Evolutionary conservation across 78 protist species (phyloP), one percentile per base, ranked within the genome.

Genomic region (Dictyostelium capitatum): DNA sequence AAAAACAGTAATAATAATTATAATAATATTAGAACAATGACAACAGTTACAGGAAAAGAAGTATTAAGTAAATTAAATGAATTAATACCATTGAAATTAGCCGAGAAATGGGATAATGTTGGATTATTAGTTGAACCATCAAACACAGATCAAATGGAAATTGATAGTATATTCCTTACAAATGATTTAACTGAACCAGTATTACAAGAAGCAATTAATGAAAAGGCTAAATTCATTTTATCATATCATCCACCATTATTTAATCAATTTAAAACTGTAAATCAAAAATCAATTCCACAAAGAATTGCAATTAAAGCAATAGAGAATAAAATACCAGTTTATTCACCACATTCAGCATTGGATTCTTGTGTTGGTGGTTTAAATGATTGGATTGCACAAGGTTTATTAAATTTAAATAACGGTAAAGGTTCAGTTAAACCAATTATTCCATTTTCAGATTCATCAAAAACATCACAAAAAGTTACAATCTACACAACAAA

Each of bases 81-180:
- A 15, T 80, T 54, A 19, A 41, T 57, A 14, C 95, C 95, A 48
- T 82, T 90, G n/a, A 70, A 50, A 8, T 70, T 90, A 56, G 95
- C 82, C 0, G 95, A 80, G n/a, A 80, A 70, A 41, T 96, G 97
- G 97, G 97, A 96, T 62, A 96, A 96, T 65, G 97, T 96, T 51
- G 97, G 97, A 47, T 9, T 96, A n/a, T 79, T 96, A 30, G 89
- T 96, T n/a, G 97, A 91, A 59, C 81, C 70, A 62, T 46, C 74
- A 25, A 48, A 12, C 37, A 37, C 57, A 11, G 14, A 47, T 8
- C 5, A 11, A 25, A 15, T 64, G 70, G 70, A 32, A 65, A 41
- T 90, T 3, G 53, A 80, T 2, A 57, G 30, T 23, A 80, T 96
- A 28, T 64, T 91, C 62, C 23, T 96, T 23, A 96, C 97, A 2